Conservation (phyloP, 208 protist genomes). For the Leishmania turanica region DNA sequence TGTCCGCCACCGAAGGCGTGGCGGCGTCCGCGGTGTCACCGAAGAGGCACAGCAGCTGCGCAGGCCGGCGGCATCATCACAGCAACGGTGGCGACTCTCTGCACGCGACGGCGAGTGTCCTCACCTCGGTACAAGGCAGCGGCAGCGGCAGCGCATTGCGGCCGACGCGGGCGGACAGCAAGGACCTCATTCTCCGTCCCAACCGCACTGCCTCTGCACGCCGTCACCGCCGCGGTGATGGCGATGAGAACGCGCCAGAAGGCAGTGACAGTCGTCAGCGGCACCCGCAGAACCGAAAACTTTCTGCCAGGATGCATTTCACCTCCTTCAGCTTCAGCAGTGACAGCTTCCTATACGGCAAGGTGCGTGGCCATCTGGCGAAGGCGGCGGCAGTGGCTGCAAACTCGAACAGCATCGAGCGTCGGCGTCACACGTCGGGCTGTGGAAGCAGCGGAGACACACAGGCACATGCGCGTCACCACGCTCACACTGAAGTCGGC, state of each 20-base stretch:
- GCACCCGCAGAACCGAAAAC: not conserved
- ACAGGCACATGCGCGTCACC: not conserved
- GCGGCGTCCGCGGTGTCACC: not conserved
- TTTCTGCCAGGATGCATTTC: not conserved
- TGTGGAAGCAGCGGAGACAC: not conserved
- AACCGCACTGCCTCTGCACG: not conserved
- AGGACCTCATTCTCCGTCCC: slow-evolving; percentile 21
- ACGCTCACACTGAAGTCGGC: not conserved
- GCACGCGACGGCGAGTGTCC: not conserved
- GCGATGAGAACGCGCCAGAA: not conserved
- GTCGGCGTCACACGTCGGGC: slow-evolving; percentile 2
- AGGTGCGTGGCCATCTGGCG: slow-evolving; percentile 21
- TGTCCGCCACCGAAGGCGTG: not conserved
- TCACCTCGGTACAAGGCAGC: slow-evolving; percentile 11
- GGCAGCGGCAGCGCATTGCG: not conserved
- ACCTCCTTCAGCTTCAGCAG: slow-evolving; percentile 35
- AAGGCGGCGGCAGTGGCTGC: slow-evolving; percentile 26
- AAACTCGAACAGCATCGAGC: slow-evolving; percentile 24
- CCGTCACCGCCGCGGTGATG: not conserved
- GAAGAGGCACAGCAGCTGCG: not conserved
- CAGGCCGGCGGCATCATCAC: not conserved
- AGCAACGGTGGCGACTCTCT: not conserved
- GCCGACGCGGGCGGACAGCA: slow-evolving; percentile 28
- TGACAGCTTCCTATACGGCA: slow-evolving; percentile 25
- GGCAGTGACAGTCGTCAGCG: not conserved